Base-by-base conservation (phyloP, 2,329 filamentous ascomycete species). In the Raffaelea deltoideospora region DNA sequence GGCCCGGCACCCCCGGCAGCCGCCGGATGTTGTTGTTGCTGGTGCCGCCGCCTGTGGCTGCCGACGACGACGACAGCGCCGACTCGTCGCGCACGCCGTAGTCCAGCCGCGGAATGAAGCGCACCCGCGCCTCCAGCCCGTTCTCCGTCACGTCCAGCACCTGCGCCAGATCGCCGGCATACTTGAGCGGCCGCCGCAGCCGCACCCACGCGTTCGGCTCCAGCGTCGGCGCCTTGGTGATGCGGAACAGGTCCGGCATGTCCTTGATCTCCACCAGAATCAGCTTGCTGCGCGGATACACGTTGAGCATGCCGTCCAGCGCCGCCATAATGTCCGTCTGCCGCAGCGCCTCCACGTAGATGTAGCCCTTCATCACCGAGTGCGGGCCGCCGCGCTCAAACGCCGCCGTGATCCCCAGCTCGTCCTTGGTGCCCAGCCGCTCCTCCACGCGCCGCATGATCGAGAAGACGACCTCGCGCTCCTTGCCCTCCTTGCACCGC, bases 241-340 rank as follows among this genome's bases (percentile, higher is more conserved):
- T 84, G 35, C 86, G 76, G 15, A 98, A 67, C n/a, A 98, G 70
- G 57, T 96, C 90, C 2, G 90, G 88, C 78, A 95, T 94, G 58
- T 98, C 90, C 56, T 93, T 93, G 50, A 96, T 86, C 34, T 90
- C 84, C 30, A 98, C 85, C 35, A 96, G 65, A 31, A 87, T 73
- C 61, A 90, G 79, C 57, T 86, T 90, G 21, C 75, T 80, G 39
- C 85, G 76, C 37, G 88, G 83, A 54, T 95, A 98, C 27, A 93
- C 81, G 51, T 94, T 86, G 42, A 84, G 72, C 50, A 98, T 73
- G 30, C 79, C 82, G 43, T 94, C 83, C 30, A 94, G 65, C 8
- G 85, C 83, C 36, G 77, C 68, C 50, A 87, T 64, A 46, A 96
- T 84, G 57, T 95, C 86, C 32, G 82, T 82, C 53, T 90, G 81